Evolutionary conservation across 2,329 filamentous ascomycete genomes (phyloP), one percentile per base, ranked within the genome.

Genomic region (Paraconiothyrium brasiliense): DNA sequence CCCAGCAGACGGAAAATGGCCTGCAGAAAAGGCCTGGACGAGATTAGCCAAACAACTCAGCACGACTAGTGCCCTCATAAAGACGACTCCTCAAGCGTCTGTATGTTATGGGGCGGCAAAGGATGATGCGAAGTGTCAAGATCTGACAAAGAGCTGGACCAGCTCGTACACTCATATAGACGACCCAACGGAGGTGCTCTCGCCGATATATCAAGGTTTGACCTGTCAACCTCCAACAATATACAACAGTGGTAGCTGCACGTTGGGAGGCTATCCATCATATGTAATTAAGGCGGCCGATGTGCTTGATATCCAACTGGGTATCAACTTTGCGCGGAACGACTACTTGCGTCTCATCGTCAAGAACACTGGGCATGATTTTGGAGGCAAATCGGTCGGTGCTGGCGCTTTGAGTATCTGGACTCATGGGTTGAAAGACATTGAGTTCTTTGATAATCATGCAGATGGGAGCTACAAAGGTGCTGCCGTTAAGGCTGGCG

Each of bases 321-420:
- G 61, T 1, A 67, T 76, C 54, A 75, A 75, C 48, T 77, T 77
- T 58, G 74, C 68, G 0, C 58, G 68, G 0, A 67, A 69, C 6
- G 51, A 71, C 44, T 65, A 71, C 14, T 27, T 77, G 1, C 68
- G 74, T 1, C 61, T 77, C 2, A 61, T 76, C 1, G 59, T 77
- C n/a, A 72, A 72, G 37, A 76, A 74, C 35, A 76, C 75, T 1
- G 73, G 75, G 0, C 75, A 77, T 24, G 73, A 75, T 50, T 76
- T 68, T 58, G 39, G 62, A 0, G 73, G 73, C 7, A 75, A 74
- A 41, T 73, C 70, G 8, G 54, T 63, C 0, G 73, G 71, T 10
- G 58, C 57, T 32, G 69, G 68, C 3, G 59, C 71, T 6, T 48
- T 76, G 20, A 74, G 71, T 30, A 50, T 76, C 24, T 76, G 73